Conservation (phyloP, 768 basidiomycete species). For the Lactarius trivialis region DNA sequence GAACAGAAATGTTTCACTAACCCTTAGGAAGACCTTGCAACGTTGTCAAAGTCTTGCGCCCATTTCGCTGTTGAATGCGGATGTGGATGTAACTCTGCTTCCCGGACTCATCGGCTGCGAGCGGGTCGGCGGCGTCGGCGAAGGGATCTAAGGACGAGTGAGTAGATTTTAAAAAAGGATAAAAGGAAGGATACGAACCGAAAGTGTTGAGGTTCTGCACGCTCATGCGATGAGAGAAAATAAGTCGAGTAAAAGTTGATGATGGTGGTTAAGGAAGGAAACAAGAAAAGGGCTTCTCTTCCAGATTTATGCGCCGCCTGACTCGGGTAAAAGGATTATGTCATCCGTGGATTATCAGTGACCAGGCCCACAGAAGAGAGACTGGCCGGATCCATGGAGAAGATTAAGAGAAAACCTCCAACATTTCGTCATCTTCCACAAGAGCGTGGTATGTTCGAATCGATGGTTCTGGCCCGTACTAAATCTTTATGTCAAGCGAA, state of each 20-base stretch:
- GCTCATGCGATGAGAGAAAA: conserved; percentile 76
- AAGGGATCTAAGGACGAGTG: conserved; percentile 69
- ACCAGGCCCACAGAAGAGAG: too few relatives aligned
- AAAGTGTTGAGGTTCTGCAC: conserved; percentile 84
- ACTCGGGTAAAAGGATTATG: neutral
- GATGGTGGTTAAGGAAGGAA: conserved; percentile 26
- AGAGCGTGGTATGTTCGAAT: conserved; percentile 46
- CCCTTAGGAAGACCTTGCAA: conserved; percentile 91
- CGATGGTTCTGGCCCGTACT: neutral
- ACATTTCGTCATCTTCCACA: conserved; percentile 62
- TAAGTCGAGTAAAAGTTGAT: conserved; percentile 43
- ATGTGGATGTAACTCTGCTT: conserved; percentile 86
- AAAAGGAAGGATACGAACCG: conserved; percentile 42
- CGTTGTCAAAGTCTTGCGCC: conserved; percentile 96
- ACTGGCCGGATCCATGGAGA: neutral
- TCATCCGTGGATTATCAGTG: neutral
- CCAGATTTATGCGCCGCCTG: conserved; percentile 17
- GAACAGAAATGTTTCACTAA: conserved; percentile 33
- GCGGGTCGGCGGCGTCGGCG: conserved; percentile 87
- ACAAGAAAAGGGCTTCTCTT: conserved; percentile 15
- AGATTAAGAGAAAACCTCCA: conserved; percentile 57
- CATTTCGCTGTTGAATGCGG: conserved; percentile 98
- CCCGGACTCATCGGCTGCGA: conserved; percentile 69
- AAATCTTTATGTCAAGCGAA: conserved; percentile 44
- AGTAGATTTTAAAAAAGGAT: conserved; percentile 24